A percentile compares a stretch with the other conserved stretches of the same genome.
Conservation (phyloP, 2,329 filamentous ascomycete genomes). For the Acrocalymma vagum region DNA sequence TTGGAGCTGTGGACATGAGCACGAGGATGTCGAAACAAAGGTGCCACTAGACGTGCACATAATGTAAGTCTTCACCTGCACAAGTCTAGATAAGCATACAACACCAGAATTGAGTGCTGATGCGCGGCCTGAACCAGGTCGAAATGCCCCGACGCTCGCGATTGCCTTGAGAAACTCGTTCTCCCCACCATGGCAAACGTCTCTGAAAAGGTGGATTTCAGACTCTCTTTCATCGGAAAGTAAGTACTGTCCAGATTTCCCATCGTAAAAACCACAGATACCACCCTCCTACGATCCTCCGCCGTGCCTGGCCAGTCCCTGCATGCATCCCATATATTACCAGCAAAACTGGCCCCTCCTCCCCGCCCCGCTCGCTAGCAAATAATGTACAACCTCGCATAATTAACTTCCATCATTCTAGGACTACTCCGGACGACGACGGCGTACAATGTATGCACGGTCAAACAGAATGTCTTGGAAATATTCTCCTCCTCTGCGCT, state of each 20-base stretch:
- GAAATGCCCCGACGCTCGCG: constrained; percentile 91
- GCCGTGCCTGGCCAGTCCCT: background rate
- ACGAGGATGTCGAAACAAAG: constrained; percentile 35
- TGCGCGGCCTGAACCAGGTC: constrained; percentile 45
- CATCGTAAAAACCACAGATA: background rate
- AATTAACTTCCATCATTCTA: constrained; percentile 24
- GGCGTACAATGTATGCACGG: constrained; percentile 91
- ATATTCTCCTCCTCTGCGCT: constrained; percentile 94
- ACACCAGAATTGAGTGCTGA: background rate
- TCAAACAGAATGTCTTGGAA: constrained; percentile 87
- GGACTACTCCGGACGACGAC: constrained; percentile 75
- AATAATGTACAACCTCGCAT: background rate
- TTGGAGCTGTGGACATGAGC: constrained; percentile 37
- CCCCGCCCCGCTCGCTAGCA: background rate
- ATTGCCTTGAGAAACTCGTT: constrained; percentile 82
- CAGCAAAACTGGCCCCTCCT: constrained; percentile 1
- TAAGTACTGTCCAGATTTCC: constrained; percentile 50
- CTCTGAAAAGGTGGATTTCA: constrained; percentile 87
- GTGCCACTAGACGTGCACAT: constrained; percentile 93
- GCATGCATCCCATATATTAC: background rate
- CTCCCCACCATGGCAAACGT: constrained; percentile 87
- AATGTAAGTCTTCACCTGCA: constrained; percentile 68
- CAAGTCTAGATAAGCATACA: no score
- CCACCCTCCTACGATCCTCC: background rate
- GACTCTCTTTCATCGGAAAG: constrained; percentile 87